These are phyloP conservation scores for Oemleria cerasiformis DNA, from an alignment of 306 rosid species.

Conservation along the genomic window DNA sequence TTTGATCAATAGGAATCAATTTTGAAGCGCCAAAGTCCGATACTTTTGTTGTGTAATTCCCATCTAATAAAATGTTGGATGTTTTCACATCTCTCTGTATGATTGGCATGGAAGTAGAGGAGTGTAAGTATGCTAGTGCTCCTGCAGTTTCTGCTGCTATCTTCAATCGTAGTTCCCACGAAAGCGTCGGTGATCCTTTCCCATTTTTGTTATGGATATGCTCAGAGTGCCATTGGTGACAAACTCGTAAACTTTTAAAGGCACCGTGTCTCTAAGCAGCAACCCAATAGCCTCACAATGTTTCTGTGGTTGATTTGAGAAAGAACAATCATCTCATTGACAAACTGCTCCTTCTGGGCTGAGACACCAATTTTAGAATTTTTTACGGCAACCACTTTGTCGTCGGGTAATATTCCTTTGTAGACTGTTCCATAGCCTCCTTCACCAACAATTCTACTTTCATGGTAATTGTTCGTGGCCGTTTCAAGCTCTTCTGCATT, in stretches of 20 bases:
- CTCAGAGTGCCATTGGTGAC: neutral
- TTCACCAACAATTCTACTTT: neutral
- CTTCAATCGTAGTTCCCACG: neutral
- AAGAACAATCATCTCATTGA: conserved; percentile 8
- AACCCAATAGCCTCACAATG: conserved; percentile 12
- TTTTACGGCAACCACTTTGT: conserved; percentile 1
- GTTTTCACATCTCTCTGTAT: conserved; percentile 11
- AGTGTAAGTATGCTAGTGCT: conserved; percentile 8
- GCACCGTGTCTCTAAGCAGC: conserved; percentile 5
- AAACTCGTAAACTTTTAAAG: conserved; percentile 12
- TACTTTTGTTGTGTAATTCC: neutral
- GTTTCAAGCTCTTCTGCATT: neutral
- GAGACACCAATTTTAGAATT: neutral
- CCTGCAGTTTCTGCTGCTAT: conserved; percentile 1
- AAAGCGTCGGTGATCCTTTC: neutral
- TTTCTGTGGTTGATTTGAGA: conserved; percentile 16
- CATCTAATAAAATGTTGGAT: neutral
- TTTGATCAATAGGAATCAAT: neutral
- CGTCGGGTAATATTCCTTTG: conserved; percentile 2
- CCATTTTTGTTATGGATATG: neutral
- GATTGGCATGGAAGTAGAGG: neutral
- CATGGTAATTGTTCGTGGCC: conserved; percentile 9
- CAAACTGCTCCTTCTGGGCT: neutral
- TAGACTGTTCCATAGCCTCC: conserved; percentile 21
- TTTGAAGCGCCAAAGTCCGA: conserved; percentile 6